These are phyloP conservation scores for Furcasterigmium sp. DNA, from an alignment of 2,329 filamentous ascomycete species.

Conservation along the genomic window DNA sequence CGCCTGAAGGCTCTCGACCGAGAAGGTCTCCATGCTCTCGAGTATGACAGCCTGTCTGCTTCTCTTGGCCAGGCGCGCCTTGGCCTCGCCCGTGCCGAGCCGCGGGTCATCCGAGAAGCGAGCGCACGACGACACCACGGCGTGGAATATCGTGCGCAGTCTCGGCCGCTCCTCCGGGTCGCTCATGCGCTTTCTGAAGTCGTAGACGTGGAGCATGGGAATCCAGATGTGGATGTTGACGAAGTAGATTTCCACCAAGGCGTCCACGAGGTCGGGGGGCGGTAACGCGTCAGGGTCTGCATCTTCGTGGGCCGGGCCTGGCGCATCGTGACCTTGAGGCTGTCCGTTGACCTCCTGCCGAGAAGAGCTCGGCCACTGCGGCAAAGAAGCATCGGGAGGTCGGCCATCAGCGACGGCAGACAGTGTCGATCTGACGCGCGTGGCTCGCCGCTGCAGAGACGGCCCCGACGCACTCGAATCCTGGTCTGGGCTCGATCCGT, in stretches of 20 bases:
- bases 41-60: slow-evolving; percentile 21
- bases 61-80: neutral
- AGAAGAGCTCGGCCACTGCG: neutral
- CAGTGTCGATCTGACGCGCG: slow-evolving; percentile 14
- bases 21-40: slow-evolving; percentile 26
- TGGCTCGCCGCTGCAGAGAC: slow-evolving; percentile 13
- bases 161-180: slow-evolving; percentile 13
- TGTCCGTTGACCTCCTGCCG: neutral
- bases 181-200: slow-evolving; percentile 16
- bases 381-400: neutral
- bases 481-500: neutral
- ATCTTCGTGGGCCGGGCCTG: slow-evolving; percentile 2
- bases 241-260: slow-evolving; percentile 29
- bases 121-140: slow-evolving; percentile 23
- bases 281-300: slow-evolving; percentile 12
- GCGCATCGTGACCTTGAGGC: neutral
- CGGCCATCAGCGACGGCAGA: slow-evolving; percentile 9
- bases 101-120: slow-evolving; percentile 19
- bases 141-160: slow-evolving; percentile 26
- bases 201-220: slow-evolving; percentile 25
- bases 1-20: slow-evolving; percentile 26
- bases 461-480: neutral
- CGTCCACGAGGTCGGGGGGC: slow-evolving; percentile 24
- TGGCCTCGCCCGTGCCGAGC: slow-evolving; percentile 16
- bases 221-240: slow-evolving; percentile 31